These are phyloP conservation scores for Groenewaldozyma salmanticensis DNA, from an alignment of 805 yeast species.

Conservation along the genomic window DNA sequence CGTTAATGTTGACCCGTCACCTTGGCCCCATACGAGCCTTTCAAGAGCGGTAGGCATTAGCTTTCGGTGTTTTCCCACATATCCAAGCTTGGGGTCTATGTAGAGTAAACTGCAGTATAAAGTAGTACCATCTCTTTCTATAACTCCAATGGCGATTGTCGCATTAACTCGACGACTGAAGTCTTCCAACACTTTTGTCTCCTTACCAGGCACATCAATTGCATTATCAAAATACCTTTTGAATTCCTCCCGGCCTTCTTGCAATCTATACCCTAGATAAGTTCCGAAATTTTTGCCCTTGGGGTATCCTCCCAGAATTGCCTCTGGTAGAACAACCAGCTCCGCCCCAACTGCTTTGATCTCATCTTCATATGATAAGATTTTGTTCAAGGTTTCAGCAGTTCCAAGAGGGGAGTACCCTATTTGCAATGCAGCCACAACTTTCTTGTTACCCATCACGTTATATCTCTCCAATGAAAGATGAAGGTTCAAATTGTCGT, in stretches of 20 bases:
- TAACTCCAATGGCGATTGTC: constrained; percentile 32
- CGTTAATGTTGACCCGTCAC: constrained; percentile 36
- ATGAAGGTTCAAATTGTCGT: no score
- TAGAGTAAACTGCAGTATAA: constrained; percentile 35
- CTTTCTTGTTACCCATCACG: no score
- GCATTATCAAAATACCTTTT: constrained; percentile 27
- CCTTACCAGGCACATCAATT: constrained; percentile 30
- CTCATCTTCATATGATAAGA: constrained; percentile 31
- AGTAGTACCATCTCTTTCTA: constrained; percentile 32
- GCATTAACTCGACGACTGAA: constrained; percentile 30
- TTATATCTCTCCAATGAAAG: no score
- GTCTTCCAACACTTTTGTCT: constrained; percentile 27
- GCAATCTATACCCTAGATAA: constrained; percentile 34
- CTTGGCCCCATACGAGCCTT: constrained; percentile 37
- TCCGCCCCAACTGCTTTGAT: constrained; percentile 26
- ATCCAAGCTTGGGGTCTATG: constrained; percentile 32
- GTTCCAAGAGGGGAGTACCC: constrained; percentile 34
- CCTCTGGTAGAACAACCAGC: constrained; percentile 38
- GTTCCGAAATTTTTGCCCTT: constrained; percentile 37
- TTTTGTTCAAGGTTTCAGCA: constrained; percentile 29
- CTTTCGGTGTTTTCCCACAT: constrained; percentile 36
- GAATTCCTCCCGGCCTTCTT: constrained; percentile 34
- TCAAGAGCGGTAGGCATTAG: constrained; percentile 38
- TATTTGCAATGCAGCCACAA: constrained; percentile 37
- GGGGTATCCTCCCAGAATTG: constrained; percentile 39